Percentiles rank a stretch among this genome's conserved stretches.
Evolutionary conservation across 2,329 filamentous ascomycete genomes (phyloP).

Genomic region (Cercospora janseana): DNA sequence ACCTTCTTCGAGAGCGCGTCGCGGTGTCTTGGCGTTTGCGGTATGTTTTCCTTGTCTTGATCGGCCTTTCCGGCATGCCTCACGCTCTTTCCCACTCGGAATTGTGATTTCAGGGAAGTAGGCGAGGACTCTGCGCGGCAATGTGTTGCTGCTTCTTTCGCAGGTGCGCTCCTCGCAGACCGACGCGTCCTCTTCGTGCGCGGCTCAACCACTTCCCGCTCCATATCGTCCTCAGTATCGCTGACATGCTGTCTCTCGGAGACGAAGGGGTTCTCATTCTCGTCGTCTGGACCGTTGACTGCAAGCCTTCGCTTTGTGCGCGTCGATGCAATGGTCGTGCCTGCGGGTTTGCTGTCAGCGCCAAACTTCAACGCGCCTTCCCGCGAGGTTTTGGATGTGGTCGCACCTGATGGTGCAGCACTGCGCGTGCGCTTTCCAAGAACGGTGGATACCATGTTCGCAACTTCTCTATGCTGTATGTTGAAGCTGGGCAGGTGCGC

Average conservation of each 20-base stretch:
- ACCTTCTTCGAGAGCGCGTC: slow-evolving; percentile 70
- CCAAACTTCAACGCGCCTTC: slow-evolving; percentile 21
- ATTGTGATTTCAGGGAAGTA: slow-evolving; percentile 49
- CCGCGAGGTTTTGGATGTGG: slow-evolving; percentile 26
- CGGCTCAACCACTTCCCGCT: slow-evolving; percentile 36
- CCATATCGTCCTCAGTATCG: slow-evolving; percentile 43
- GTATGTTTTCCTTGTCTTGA: slow-evolving; percentile 42
- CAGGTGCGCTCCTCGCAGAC: slow-evolving; percentile 41
- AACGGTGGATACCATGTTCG: slow-evolving; percentile 36
- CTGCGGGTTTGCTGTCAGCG: slow-evolving; percentile 10
- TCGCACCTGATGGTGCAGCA: slow-evolving; percentile 40
- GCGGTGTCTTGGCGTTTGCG: slow-evolving; percentile 72
- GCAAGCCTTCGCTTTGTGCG: slow-evolving; percentile 46
- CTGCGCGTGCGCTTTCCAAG: slow-evolving; percentile 51
- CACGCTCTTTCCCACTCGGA: slow-evolving; percentile 42
- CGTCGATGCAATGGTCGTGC: slow-evolving; percentile 31
- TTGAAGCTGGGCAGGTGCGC: slow-evolving; percentile 6
- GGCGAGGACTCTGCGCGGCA: slow-evolving; percentile 46
- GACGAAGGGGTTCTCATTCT: slow-evolving; percentile 63
- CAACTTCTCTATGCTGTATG: slow-evolving; percentile 20
- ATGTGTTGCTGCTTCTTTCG: slow-evolving; percentile 50
- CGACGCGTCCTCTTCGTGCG: slow-evolving; percentile 39
- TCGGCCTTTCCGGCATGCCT: slow-evolving; percentile 41
- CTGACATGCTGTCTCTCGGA: slow-evolving; percentile 44
- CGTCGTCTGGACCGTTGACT: slow-evolving; percentile 58